Evolutionary conservation across 2,329 filamentous ascomycete species (phyloP).

Genomic region (Orbilia javanica): DNA sequence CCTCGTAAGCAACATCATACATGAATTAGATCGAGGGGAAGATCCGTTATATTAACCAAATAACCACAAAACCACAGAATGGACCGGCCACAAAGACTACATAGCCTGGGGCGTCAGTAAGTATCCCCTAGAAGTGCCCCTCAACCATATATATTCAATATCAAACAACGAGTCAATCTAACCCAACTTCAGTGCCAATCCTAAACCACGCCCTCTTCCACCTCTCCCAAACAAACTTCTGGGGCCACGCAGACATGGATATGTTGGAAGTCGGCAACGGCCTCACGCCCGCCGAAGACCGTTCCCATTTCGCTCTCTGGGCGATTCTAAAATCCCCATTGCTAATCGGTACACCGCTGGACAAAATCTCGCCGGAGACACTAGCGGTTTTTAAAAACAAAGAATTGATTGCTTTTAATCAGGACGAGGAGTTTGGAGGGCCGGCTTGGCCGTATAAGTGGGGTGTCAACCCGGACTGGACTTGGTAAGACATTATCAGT

Average conservation of each 20-base stretch:
- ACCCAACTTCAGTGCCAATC: conserved; percentile 62
- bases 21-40: not conserved
- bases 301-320: conserved; percentile 66
- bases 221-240: conserved; percentile 64
- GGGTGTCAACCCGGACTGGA: conserved; percentile 69
- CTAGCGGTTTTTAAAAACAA: conserved; percentile 66
- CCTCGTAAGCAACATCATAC: conserved; percentile 22
- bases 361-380: conserved; percentile 64
- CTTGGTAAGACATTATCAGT: conserved; percentile 64
- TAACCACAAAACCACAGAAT: conserved; percentile 59
- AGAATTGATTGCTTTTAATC: conserved; percentile 67
- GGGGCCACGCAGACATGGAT: conserved; percentile 65
- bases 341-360: conserved; percentile 66
- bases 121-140: not conserved
- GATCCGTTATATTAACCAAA: not conserved
- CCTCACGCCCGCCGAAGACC: conserved; percentile 63
- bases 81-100: conserved; percentile 61
- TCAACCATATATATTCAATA: not conserved
- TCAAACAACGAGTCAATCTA: conserved; percentile 25
- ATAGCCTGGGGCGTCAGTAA: conserved; percentile 61
- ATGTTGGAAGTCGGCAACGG: conserved; percentile 67
- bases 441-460: conserved; percentile 66
- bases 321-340: conserved; percentile 66
- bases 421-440: conserved; percentile 66
- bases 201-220: conserved; percentile 65